A percentile compares a stretch with the other conserved stretches of the same genome.
Conservation (phyloP, 805 yeast species). For the Kazachstania taianensis region DNA sequence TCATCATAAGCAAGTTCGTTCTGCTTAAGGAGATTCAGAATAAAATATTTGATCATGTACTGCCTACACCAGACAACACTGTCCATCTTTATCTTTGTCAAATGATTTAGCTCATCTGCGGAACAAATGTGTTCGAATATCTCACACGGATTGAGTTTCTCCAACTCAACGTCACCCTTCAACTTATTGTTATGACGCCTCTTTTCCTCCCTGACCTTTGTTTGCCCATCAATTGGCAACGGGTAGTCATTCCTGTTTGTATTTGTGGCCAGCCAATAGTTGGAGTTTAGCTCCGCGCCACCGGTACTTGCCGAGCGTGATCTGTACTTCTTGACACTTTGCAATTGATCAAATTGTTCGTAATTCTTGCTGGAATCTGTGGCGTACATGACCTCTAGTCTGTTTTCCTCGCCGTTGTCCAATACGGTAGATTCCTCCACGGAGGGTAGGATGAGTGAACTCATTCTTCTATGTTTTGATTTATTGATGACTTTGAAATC, state of each 20-base stretch:
- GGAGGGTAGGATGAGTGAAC: conserved; percentile 13
- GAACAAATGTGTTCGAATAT: conserved; percentile 13
- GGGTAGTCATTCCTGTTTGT: conserved; percentile 14
- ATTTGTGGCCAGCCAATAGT: conserved; percentile 7
- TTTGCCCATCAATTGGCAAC: conserved; percentile 18
- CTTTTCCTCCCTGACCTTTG: conserved; percentile 14
- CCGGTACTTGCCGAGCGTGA: conserved; percentile 2
- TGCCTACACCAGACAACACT: conserved; percentile 26
- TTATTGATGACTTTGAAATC: conserved; percentile 44
- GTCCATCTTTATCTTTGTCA: conserved; percentile 16
- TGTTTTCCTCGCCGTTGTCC: conserved; percentile 7
- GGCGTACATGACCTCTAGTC: conserved; percentile 18
- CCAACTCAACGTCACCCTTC: conserved; percentile 6
- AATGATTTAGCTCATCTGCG: conserved; percentile 1
- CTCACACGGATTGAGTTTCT: conserved; percentile 14
- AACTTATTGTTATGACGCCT: conserved; percentile 5
- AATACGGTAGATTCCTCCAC: conserved; percentile 11
- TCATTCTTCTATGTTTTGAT: conserved; percentile 7
- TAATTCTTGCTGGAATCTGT: conserved; percentile 24
- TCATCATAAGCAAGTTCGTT: not conserved
- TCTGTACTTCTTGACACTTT: conserved; percentile 1
- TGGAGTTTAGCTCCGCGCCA: conserved; percentile 5
- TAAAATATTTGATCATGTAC: conserved; percentile 20
- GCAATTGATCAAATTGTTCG: conserved; percentile 8
- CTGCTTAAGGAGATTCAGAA: conserved; percentile 10